Evolutionary conservation across 306 rosid genomes (phyloP), one percentile per base, ranked within the genome.

Genomic region (Phaseolus lunatus): DNA sequence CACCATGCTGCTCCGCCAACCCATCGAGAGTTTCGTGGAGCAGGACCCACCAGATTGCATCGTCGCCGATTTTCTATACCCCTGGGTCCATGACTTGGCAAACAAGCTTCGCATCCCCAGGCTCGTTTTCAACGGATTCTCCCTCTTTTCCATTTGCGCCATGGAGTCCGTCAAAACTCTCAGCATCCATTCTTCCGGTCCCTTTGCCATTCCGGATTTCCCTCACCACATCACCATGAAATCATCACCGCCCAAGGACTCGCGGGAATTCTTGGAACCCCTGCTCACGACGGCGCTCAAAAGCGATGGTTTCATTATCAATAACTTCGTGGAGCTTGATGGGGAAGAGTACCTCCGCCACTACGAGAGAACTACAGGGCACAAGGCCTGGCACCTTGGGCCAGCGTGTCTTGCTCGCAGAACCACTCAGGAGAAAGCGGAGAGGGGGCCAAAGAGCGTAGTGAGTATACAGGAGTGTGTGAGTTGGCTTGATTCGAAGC

Each of bases 341-440:
- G 85, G 85, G 39, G 61, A 81, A 27, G 85, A 76, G 15, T 75
- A 49, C 27, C 3, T 70, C 18, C 5, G 16, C 0, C 26, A 81
- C 54, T 81, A 81, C 61, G 27, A 58, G 49, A 67, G 37, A 67
- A 67, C 5, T 22, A 57, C 43, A 3, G 58, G 77, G 10, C 80
- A 67, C 37, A 81, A 37, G 20, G 84, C 66, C 3, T 81, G 84
- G 84, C 86, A 78, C 35, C 47, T 87, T 7, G 90, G 90, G 0
- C 88, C 88, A 0, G 78, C 77, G 43, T 80, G 71, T 13, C 67
- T 84, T 4, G 48, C 43, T 4, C 31, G 9, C 4, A 67, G 14
- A 67, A 57, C 19, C 18, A 3, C 2, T 54, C 20, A 64, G 26
- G 82, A 77, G 23, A 77, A 65, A 22, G 75, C 79, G 7, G 69